Evolutionary conservation across 345 rosid genomes (phyloP), one percentile per base, ranked within the genome.

Genomic region (Hibiscus tridactylites): DNA sequence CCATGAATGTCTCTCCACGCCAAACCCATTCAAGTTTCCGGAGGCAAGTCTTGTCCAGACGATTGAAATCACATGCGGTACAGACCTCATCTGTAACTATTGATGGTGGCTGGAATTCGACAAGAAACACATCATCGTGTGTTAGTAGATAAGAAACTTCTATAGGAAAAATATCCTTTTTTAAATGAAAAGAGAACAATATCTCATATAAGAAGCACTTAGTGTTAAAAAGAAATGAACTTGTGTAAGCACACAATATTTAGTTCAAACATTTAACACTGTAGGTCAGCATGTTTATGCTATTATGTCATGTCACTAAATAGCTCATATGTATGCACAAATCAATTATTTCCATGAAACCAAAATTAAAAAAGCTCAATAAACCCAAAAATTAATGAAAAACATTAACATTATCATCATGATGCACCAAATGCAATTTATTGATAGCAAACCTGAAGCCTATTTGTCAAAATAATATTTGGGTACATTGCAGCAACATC

Each of bases 401-500:
- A 50, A 33, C 60, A 61, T 47, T 31, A 24, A 9, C 24, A 46
- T 19, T 42, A 11, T 66, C 53, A 28, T 29, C 53, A 63, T n/a
- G 44, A 46, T 12, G 59, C 62, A 10, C 11, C 7, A 57, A 70
- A 59, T 44, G 46, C 65, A 67, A 56, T 60, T 49, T 63, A 49
- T 31, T 11, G 46, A 54, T 8, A 77, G 49, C 77, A 76, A 81
- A 93, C 98, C 98, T 93, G 98, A 80, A 94, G 96, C 83, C 98
- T 85, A 78, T 91, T 94, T 73, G 98, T 94, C 80, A 94, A 84
- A 80, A 94, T 94, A 82, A 94, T 94, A 83, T 94, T 94, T 65
- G 97, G 98, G 82, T 94, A 91, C 98, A 94, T 91, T 13, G 98
- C 98, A 76, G 98, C 98, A 59, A 94, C 98, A 83, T 94, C 98